Evolutionary conservation across 257 asterid genomes (phyloP), one percentile per base, ranked within the genome.

Genomic region (Osmanthus fragrans): DNA sequence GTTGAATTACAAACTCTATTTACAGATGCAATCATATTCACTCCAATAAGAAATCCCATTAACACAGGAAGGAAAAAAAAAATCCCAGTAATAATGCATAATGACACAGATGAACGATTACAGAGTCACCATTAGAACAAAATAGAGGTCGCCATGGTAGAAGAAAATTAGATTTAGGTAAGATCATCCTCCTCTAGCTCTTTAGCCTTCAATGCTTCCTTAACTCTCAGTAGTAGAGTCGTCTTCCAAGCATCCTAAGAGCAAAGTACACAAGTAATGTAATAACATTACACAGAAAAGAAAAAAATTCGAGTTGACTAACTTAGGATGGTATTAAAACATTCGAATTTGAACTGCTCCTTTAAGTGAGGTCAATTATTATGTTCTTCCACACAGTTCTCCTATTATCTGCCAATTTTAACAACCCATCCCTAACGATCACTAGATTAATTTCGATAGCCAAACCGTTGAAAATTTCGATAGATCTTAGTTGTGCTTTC

Each of bases 121-220:
- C 69, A 80, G 69, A 58, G 74, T 56, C 76, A 32, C 37, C 49
- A 30, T n/a, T 37, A 47, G 65, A 70, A 76, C 30, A 45, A 51
- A 70, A 73, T 27, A 27, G 25, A n/a, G 18, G 69, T 63, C 18
- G 40, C 51, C 32, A n/a, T 9, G 6, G 65, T 66, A n/a, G 10
- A 21, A 18, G 67, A 75, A 77, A 25, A 56, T 21, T 25, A 7
- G 60, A 51, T 71, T 85, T 77, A 95, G 68, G 99, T 93, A 66
- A 95, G 98, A 86, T 89, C 93, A 23, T 89, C 92, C 63, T 89
- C 96, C 79, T 88, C 96, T 25, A 85, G 73, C 81, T 91, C 92
- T 85, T 85, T 91, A 21, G 90, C 92, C 78, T 89, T 86, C 89
- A 89, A n/a, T 7, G 89, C 87, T 81, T 91, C 91, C 87, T 91